Conservation (phyloP, 2,329 filamentous ascomycete genomes). For the Eutypa lata region DNA sequence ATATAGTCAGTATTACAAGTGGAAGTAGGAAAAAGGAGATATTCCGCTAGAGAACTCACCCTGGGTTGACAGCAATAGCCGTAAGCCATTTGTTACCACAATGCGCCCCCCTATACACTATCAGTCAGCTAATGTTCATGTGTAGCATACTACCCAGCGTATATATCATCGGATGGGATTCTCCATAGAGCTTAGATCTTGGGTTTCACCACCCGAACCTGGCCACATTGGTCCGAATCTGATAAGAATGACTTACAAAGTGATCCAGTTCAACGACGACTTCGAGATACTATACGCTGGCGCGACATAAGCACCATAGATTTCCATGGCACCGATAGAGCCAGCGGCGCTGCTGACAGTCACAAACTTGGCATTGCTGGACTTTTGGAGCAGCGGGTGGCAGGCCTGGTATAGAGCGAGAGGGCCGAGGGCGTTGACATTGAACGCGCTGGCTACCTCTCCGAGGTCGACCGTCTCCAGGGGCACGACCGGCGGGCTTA, state of each 20-base stretch:
- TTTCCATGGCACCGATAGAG: constrained; percentile 17
- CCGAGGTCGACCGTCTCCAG: constrained; percentile 27
- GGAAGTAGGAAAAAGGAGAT: no score
- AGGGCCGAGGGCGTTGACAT: constrained; percentile 26
- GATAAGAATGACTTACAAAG: constrained; percentile 10
- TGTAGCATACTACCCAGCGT: no score
- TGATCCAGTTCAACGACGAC: constrained; percentile 28
- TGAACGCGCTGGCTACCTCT: constrained; percentile 19
- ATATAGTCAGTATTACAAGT: background rate
- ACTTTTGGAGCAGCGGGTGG: constrained; percentile 26
- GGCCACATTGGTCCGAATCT: background rate
- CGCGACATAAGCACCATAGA: constrained; percentile 7
- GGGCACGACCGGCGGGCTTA: constrained; percentile 17
- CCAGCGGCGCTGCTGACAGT: constrained; percentile 26
- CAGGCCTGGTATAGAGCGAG: constrained; percentile 29
- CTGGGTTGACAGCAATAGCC: constrained; percentile 4
- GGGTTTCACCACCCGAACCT: no score
- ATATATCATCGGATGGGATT: background rate
- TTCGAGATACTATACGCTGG: constrained; percentile 30
- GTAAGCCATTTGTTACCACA: constrained; percentile 5
- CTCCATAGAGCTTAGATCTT: no score
- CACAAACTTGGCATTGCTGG: constrained; percentile 25
- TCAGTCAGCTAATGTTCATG: background rate
- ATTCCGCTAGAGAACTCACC: no score
- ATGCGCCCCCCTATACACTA: constrained; percentile 1